These are phyloP conservation scores for Hypoxylon sp. DNA, from an alignment of 2,329 filamentous ascomycete genomes.

Conservation along the genomic window DNA sequence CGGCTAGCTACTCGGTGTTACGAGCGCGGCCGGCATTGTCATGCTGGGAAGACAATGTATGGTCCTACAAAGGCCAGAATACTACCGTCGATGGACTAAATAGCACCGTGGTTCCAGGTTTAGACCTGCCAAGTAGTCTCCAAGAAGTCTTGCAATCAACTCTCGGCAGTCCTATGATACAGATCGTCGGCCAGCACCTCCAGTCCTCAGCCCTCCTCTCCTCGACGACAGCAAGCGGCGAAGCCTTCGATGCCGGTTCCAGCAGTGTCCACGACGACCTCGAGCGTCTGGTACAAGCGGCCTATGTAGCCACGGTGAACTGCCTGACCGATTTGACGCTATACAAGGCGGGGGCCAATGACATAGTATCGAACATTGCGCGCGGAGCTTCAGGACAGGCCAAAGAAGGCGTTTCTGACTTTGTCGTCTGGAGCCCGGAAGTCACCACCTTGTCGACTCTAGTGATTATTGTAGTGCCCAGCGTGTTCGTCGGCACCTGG, in stretches of 20 bases:
- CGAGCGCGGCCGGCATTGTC: constrained; percentile 37
- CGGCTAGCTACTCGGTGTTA: constrained; percentile 32
- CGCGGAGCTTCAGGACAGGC: constrained; percentile 17
- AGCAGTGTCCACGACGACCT: constrained; percentile 41
- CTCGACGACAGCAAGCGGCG: constrained; percentile 33
- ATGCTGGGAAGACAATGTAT: constrained; percentile 43
- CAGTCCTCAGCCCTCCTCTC: constrained; percentile 36
- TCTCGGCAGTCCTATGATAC: constrained; percentile 36
- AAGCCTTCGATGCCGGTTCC: constrained; percentile 41
- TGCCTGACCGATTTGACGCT: constrained; percentile 42
- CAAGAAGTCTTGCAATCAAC: constrained; percentile 31
- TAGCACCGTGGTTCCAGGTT: constrained; percentile 33
- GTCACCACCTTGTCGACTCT: constrained; percentile 41
- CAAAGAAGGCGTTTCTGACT: constrained; percentile 34
- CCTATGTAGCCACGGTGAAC: constrained; percentile 42
- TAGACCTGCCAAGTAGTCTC: constrained; percentile 32
- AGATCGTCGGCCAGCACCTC: constrained; percentile 32
- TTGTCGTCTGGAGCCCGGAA: constrained; percentile 43
- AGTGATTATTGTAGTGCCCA: constrained; percentile 40
- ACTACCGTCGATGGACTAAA: constrained; percentile 32
- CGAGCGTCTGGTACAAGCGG: constrained; percentile 40
- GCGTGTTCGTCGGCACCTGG: constrained; percentile 28
- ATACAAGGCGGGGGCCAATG: constrained; percentile 28
- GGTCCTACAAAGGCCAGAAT: constrained; percentile 40
- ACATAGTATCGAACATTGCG: constrained; percentile 30